These are phyloP conservation scores for Sarcomyxa edulis DNA, from an alignment of 768 basidiomycete species.

Conservation along the genomic window DNA sequence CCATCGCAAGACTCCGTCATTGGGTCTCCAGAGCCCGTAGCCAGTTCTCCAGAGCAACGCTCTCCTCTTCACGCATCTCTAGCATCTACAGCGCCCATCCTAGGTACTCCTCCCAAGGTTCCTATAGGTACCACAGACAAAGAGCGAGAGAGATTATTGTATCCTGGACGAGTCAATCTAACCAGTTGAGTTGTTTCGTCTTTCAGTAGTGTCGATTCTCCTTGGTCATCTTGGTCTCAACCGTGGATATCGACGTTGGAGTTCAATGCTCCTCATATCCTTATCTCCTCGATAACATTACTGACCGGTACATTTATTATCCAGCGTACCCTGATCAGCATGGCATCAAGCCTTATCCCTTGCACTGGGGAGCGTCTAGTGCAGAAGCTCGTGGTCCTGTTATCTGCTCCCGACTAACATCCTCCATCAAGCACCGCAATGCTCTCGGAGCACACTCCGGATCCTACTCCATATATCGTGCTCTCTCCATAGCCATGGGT, in stretches of 20 bases:
- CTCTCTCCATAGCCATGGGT: conserved; percentile 88
- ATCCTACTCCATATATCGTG: conserved; percentile 92
- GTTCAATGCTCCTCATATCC: not conserved
- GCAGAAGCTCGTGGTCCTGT: conserved; percentile 75
- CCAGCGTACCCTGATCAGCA: conserved; percentile 87
- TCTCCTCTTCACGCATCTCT: conserved; percentile 15
- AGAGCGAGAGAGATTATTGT: conserved; percentile 69
- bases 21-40: conserved; percentile 15
- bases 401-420: conserved; percentile 80
- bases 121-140: conserved; percentile 35
- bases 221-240: not conserved
- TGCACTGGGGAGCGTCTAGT: conserved; percentile 76
- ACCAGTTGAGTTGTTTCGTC: conserved; percentile 49
- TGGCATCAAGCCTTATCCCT: conserved; percentile 73
- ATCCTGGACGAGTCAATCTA: conserved; percentile 78
- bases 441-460: conserved; percentile 93
- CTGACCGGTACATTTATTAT: conserved; percentile 1
- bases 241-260: not conserved
- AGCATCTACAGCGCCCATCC: conserved; percentile 19
- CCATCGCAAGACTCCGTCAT: conserved; percentile 9
- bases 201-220: too few relatives aligned
- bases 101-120: conserved; percentile 12
- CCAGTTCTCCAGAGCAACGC: conserved; percentile 7
- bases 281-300: not conserved
- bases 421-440: conserved; percentile 85